Base-by-base conservation (phyloP, 768 basidiomycete species). In the Leccinum fibrillosum region DNA sequence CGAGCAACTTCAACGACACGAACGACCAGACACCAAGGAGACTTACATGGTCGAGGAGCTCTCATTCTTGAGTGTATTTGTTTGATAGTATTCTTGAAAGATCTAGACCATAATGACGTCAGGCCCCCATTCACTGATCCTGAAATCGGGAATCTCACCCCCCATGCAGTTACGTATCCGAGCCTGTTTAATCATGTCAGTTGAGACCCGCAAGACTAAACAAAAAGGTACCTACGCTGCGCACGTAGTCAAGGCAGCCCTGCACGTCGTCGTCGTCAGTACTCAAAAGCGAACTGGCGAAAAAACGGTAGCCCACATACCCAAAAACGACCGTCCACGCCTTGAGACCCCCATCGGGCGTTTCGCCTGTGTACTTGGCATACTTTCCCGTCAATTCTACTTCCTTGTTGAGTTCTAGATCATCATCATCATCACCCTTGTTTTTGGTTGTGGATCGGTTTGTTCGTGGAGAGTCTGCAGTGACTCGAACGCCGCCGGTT, bases 41-140 rank as follows among this genome's bases (percentile, higher is more conserved):
- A 4, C 81, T 58, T 67, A 87, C 87, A 89, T 90, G n/a, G 70
- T 78, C 12, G 89, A 90, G 4, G 87, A 78, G 5, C 80, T 77
- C 1, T 77, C 75, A 28, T 77, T 62, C 1, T 64, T 71, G 25
- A 90, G 75, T 5, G 19, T 2, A 74, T 78, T 34, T 78, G 71
- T 62, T 88, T 77, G 61, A 12, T 92, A 90, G 66, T 89, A 88
- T 7, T 78, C 78, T 77, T 92, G 90, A 67, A 90, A 90, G 23
- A 84, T 78, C 88, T 90, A 53, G 17, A 0, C 47, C 42, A 19
- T 19, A 5, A 5, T 19, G 19, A 44, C n/a, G 15, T 42, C 9
- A 5, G 4, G 2, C 10, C 3, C 42, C 15, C 19, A 10, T 19
- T 42, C n/a, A 19, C 2, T 11, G 42, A 19, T 19, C 42, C 11